These are phyloP conservation scores for Sclerotinia glacialis DNA, from an alignment of 2,329 filamentous ascomycete species.

Conservation along the genomic window DNA sequence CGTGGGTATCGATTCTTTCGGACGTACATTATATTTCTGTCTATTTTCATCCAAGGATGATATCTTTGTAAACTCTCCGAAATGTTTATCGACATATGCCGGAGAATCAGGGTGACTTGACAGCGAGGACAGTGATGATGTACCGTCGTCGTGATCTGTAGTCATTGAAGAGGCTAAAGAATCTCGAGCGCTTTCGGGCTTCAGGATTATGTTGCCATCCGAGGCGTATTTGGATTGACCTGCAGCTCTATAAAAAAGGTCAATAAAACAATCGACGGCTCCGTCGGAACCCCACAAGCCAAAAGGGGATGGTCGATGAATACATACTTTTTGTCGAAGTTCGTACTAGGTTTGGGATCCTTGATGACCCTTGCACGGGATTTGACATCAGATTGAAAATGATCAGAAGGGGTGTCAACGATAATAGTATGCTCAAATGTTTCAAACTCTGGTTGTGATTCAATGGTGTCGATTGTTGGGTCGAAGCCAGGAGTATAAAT, in stretches of 20 bases:
- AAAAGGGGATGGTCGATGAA: conserved; percentile 23
- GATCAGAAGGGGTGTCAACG: conserved; percentile 32
- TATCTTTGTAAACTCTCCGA: conserved; percentile 36
- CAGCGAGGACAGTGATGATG: conserved; percentile 51
- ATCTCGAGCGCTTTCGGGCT: conserved; percentile 39
- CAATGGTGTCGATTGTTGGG: conserved; percentile 30
- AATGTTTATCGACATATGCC: conserved; percentile 46
- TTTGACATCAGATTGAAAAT: conserved; percentile 22
- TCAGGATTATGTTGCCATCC: conserved; percentile 35
- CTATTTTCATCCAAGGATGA: conserved; percentile 35
- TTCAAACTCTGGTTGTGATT: conserved; percentile 24
- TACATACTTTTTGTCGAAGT: conserved; percentile 35
- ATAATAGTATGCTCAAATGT: conserved; percentile 33
- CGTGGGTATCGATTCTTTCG: conserved; percentile 80
- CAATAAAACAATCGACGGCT: conserved; percentile 26
- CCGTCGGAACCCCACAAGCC: not conserved
- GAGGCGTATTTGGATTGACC: conserved; percentile 29
- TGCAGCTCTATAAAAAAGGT: conserved; percentile 33
- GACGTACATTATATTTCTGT: conserved; percentile 57
- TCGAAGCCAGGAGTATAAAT: conserved; percentile 35
- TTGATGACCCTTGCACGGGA: conserved; percentile 25
- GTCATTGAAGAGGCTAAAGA: conserved; percentile 54
- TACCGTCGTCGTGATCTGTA: conserved; percentile 49
- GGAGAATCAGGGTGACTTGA: conserved; percentile 66
- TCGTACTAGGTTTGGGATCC: conserved; percentile 28